Conservation (phyloP, 306 rosid genomes). For the Prunus padus region DNA sequence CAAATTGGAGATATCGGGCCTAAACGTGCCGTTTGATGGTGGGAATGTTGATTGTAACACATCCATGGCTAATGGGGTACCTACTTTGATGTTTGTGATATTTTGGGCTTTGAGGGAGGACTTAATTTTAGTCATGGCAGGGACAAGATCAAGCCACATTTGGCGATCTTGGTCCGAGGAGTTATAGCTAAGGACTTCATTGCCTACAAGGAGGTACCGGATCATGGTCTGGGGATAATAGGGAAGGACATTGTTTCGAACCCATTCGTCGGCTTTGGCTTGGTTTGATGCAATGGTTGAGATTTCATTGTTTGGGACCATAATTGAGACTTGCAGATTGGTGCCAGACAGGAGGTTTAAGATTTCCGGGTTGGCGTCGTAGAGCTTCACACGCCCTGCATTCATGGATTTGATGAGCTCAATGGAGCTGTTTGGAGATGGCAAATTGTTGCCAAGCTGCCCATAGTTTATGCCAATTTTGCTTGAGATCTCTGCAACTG, state of each 20-base stretch:
- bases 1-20: slow-evolving; percentile 32
- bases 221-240: slow-evolving; percentile 56
- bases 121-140: slow-evolving; percentile 58
- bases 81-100: slow-evolving; percentile 48
- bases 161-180: slow-evolving; percentile 41
- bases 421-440: slow-evolving; percentile 48
- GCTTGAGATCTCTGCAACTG: slow-evolving; percentile 53
- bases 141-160: slow-evolving; percentile 69
- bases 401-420: slow-evolving; percentile 53
- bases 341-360: slow-evolving; percentile 48
- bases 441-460: slow-evolving; percentile 65
- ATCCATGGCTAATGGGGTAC: slow-evolving; percentile 87
- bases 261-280: slow-evolving; percentile 70
- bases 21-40: slow-evolving; percentile 54
- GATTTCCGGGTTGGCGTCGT: slow-evolving; percentile 66
- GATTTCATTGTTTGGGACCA: slow-evolving; percentile 69
- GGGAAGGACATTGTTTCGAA: slow-evolving; percentile 54
- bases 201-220: slow-evolving; percentile 67
- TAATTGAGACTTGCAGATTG: slow-evolving; percentile 64
- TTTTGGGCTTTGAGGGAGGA: slow-evolving; percentile 42
- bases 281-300: slow-evolving; percentile 55
- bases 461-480: slow-evolving; percentile 82
- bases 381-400: slow-evolving; percentile 59
- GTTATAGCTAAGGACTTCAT: slow-evolving; percentile 61
- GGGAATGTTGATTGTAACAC: slow-evolving; percentile 57